Conservation (phyloP, 169 alveolate genomes). For the Toxoplasma gondii region DNA sequence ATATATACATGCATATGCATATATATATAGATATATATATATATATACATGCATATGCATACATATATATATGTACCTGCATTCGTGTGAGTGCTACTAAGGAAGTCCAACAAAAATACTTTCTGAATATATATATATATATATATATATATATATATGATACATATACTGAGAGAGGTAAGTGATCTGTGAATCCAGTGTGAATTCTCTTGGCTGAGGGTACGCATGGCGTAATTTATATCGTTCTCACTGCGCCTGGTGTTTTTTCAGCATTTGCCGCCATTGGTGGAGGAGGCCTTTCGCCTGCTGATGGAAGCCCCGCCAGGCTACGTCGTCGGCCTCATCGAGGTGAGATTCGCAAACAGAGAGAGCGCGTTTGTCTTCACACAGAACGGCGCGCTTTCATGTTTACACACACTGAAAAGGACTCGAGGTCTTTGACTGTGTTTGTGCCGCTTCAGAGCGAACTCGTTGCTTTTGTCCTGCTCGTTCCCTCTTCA, state of each 20-base stretch:
- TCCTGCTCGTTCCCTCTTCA: neutral
- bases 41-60: too few species aligned
- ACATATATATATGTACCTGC: too few species aligned
- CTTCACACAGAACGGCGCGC: neutral
- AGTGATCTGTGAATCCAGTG: too few species aligned
- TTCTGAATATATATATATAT: neutral
- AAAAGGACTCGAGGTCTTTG: neutral
- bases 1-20: too few species aligned
- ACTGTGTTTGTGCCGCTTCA: neutral
- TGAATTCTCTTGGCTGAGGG: neutral
- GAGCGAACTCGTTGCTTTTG: neutral
- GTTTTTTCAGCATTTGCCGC: neutral
- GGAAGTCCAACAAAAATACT: too few species aligned
- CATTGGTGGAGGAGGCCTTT: neutral
- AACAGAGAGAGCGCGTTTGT: neutral
- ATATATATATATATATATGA: neutral
- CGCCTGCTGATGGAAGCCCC: conserved; percentile 18
- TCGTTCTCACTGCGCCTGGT: too few species aligned
- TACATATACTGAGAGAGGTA: too few species aligned
- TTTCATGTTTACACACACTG: neutral
- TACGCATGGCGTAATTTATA: too few species aligned
- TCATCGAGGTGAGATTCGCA: neutral
- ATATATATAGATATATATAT: too few species aligned
- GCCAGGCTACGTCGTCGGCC: neutral
- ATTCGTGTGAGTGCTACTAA: too few species aligned